A percentile compares a stretch with the other conserved stretches of the same genome.
These are phyloP conservation scores for Trametes elegans DNA, from an alignment of 768 basidiomycete species.

Conservation along the genomic window DNA sequence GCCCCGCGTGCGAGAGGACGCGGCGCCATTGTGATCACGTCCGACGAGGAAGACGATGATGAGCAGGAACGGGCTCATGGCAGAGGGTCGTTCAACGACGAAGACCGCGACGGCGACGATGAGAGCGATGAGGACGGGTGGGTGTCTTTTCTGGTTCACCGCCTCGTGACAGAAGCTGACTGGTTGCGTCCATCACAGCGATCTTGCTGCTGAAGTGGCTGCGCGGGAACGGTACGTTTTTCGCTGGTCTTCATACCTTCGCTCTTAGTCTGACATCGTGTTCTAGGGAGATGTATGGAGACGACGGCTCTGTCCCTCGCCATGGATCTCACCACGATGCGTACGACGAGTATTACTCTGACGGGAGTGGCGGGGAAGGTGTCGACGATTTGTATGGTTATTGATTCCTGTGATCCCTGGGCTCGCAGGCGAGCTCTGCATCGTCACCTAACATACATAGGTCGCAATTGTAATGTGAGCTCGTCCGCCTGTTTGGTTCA, in stretches of 20 bases:
- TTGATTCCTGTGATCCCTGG: too few relatives aligned
- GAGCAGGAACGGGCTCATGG: not conserved
- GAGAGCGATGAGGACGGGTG: conserved; percentile 14
- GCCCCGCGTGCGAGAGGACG: not conserved
- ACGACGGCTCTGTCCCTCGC: conserved; percentile 27
- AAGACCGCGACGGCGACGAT: not conserved
- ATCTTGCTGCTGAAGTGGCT: conserved; percentile 25
- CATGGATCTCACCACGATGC: not conserved
- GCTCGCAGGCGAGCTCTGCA: too few relatives aligned
- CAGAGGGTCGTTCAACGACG: not conserved
- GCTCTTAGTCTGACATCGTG: not conserved
- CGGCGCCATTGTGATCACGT: conserved; percentile 1
- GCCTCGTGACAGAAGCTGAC: not conserved
- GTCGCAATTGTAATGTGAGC: too few relatives aligned
- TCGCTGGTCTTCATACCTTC: too few relatives aligned
- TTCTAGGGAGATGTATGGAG: conserved; percentile 27
- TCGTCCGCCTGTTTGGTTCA: too few relatives aligned
- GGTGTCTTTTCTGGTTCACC: not conserved
- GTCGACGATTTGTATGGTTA: too few relatives aligned
- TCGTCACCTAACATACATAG: too few relatives aligned
- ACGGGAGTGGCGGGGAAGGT: not conserved
- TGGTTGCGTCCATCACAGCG: not conserved
- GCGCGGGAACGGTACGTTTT: conserved; percentile 25
- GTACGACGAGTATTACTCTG: not conserved
- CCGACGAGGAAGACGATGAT: conserved; percentile 16